Evolutionary conservation across 2,329 filamentous ascomycete genomes (phyloP).

Genomic region (Orbilia blumenaviensis): DNA sequence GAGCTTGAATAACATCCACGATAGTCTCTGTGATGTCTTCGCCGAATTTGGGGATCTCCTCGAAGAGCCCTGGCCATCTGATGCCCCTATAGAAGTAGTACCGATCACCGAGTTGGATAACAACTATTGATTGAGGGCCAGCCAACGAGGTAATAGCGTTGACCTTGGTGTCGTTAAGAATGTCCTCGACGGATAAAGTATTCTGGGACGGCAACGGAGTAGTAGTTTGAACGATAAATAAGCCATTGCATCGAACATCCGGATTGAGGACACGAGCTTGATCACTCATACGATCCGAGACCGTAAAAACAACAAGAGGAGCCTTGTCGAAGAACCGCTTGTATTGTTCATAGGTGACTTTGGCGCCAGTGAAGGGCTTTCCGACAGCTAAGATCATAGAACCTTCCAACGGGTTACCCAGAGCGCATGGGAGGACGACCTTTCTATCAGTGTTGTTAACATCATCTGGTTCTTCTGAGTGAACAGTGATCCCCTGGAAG

Average conservation of each 20-base stretch:
- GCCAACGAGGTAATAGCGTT: slow-evolving; percentile 58
- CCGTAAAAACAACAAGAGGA: slow-evolving; percentile 56
- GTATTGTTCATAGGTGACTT: slow-evolving; percentile 52
- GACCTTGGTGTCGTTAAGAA: slow-evolving; percentile 56
- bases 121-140: slow-evolving; percentile 57
- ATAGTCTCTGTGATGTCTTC: slow-evolving; percentile 55
- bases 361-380: slow-evolving; percentile 53
- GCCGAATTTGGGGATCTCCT: slow-evolving; percentile 55
- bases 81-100: slow-evolving; percentile 58
- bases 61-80: slow-evolving; percentile 53
- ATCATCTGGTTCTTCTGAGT: slow-evolving; percentile 31
- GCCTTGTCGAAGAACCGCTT: slow-evolving; percentile 46
- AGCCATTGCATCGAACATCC: slow-evolving; percentile 57
- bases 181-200: slow-evolving; percentile 46
- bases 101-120: slow-evolving; percentile 56
- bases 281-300: slow-evolving; percentile 59
- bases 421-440: slow-evolving; percentile 57
- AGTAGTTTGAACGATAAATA: slow-evolving; percentile 57
- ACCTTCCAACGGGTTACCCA: slow-evolving; percentile 56
- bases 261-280: slow-evolving; percentile 59
- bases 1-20: slow-evolving; percentile 29
- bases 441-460: slow-evolving; percentile 51
- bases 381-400: slow-evolving; percentile 55
- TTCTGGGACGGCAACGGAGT: slow-evolving; percentile 24
- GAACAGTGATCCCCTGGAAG: slow-evolving; percentile 51